Evolutionary conservation across 2,329 filamentous ascomycete species (phyloP).

Genomic region (Colletotrichum abscissum): DNA sequence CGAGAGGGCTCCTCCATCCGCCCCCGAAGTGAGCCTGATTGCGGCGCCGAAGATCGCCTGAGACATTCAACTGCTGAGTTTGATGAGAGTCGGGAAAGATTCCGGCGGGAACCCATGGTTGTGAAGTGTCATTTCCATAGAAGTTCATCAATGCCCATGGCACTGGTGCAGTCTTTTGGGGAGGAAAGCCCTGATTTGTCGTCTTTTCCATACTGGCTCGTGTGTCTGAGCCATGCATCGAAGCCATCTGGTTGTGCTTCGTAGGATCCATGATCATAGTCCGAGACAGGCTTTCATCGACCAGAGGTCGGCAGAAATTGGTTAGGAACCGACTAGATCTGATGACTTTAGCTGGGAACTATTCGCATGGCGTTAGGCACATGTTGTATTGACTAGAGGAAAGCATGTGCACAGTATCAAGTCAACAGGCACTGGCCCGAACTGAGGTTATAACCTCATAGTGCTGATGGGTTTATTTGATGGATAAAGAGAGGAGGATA

Average conservation of each 20-base stretch:
- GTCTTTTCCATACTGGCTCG: background rate
- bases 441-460: background rate
- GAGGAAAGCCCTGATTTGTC: background rate
- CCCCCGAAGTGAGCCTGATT: slow-evolving; percentile 45
- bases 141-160: slow-evolving; percentile 46
- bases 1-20: slow-evolving; percentile 42
- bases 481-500: background rate
- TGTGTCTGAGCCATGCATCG: background rate
- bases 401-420: background rate
- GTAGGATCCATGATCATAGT: slow-evolving; percentile 15
- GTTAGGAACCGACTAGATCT: background rate
- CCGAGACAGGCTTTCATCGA: background rate
- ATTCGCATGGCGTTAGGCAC: slow-evolving; percentile 1
- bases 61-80: slow-evolving; percentile 42
- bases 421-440: slow-evolving; percentile 4
- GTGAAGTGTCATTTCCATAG: slow-evolving; percentile 49
- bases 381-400: background rate
- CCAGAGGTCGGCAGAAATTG: background rate
- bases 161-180: slow-evolving; percentile 23
- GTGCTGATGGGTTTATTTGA: background rate
- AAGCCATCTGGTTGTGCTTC: slow-evolving; percentile 6
- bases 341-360: slow-evolving; percentile 11
- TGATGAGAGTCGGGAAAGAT: slow-evolving; percentile 46
- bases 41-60: slow-evolving; percentile 39
- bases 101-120: slow-evolving; percentile 55